Evolutionary conservation across 768 basidiomycete genomes (phyloP), one percentile per base, ranked within the genome.

Genomic region (Goffeauzyma gilvescens): DNA sequence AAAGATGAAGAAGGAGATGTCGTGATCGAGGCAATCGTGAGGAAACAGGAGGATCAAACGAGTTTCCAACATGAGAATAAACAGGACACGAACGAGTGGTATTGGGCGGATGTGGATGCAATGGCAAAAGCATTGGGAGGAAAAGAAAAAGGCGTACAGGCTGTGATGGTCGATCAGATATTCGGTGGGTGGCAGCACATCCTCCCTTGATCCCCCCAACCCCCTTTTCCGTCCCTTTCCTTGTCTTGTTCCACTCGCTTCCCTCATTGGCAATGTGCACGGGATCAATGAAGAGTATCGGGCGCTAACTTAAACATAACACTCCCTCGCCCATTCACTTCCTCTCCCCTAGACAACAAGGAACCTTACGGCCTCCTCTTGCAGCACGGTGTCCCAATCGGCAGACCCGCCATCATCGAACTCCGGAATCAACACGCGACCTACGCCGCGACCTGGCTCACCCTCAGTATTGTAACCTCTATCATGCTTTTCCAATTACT

Each of bases 391-490:
- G 69, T 79, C 34, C 93, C 93, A 2, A 67, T 96, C 34, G 93
- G 90, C 31, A 75, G 85, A 38, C 63, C 78, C 18, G 74, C 85
- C 3, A 74, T 74, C 2, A 75, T 95, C 20, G 85, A 95, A 54
- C 66, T 98, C 33, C 72, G 93, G 36, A 98, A 98, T 63, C 75
- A 84, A 27, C 93, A 98, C 66, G 70, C 83, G 6, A 87, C 85
- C 9, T 98, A 98, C 65, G 84, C 93, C 4, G 73, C 81, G 12
- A 98, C 89, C 9, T 98, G 93, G 93, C 12, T n/a, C n/a, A n/a
- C n/a, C n/a, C n/a, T n/a, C n/a, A n/a, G n/a, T n/a, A n/a, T n/a
- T n/a, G n/a, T n/a, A n/a, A n/a, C n/a, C n/a, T n/a, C n/a, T n/a
- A n/a, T n/a, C n/a, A n/a, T n/a, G n/a, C n/a, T n/a, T n/a, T n/a